Evolutionary conservation across 345 rosid species (phyloP).

Genomic region (Lepidium sativum): DNA sequence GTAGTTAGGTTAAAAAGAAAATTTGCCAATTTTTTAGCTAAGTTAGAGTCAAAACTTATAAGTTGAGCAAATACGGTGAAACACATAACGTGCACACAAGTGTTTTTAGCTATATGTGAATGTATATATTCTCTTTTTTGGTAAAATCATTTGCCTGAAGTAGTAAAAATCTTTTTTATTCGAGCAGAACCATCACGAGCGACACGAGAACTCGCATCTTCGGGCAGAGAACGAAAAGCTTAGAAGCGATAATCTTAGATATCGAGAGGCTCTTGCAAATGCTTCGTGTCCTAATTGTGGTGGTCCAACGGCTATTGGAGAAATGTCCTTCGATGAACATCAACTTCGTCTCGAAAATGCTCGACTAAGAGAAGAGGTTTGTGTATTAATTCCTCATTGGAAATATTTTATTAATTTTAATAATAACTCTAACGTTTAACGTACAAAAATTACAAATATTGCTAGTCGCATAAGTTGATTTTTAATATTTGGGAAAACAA

Average conservation of each 20-base stretch:
- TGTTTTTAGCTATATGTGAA: neutral
- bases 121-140: slow-evolving; percentile 7
- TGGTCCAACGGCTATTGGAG: slow-evolving; percentile 88
- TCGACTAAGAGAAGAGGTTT: slow-evolving; percentile 84
- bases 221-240: slow-evolving; percentile 84
- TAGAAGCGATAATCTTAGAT: slow-evolving; percentile 76
- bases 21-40: neutral
- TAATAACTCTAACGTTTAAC: neutral
- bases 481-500: no score
- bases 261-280: slow-evolving; percentile 80
- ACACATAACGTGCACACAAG: no score
- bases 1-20: no score
- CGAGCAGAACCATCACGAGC: slow-evolving; percentile 76
- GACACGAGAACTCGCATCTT: slow-evolving; percentile 75
- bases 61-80: slow-evolving; percentile 6
- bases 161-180: neutral
- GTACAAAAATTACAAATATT: neutral
- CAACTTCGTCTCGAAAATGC: slow-evolving; percentile 86
- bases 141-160: slow-evolving; percentile 7
- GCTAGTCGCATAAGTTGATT: neutral
- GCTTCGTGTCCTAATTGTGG: slow-evolving; percentile 96
- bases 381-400: neutral
- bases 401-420: neutral
- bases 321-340: slow-evolving; percentile 94
- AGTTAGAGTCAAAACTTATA: neutral